Percentiles rank a stretch among this genome's conserved stretches.
These are phyloP conservation scores for Tuber umbilicatum DNA, from an alignment of 495 filamentous ascomycete species.

Conservation along the genomic window DNA sequence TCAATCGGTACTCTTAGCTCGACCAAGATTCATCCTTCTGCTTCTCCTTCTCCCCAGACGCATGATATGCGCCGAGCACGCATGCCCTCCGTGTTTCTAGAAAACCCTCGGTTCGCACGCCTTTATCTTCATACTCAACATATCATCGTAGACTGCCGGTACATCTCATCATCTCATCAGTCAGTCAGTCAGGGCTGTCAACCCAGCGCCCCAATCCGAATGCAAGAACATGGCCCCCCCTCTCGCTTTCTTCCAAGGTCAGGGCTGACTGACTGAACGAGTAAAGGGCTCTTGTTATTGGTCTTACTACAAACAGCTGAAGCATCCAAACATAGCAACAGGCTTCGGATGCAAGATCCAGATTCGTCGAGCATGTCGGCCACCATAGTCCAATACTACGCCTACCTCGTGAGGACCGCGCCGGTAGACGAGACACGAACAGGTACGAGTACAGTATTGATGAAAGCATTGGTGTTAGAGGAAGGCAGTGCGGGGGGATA, in stretches of 20 bases:
- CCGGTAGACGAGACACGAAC: background rate
- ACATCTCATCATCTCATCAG: conserved; percentile 1
- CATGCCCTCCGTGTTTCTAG: conserved; percentile 5
- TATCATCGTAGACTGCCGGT: background rate
- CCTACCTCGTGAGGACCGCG: background rate
- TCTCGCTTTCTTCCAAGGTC: background rate
- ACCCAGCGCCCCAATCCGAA: background rate
- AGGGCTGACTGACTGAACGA: conserved; percentile 1
- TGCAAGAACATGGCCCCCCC: background rate
- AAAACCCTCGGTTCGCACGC: background rate
- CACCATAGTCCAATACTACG: background rate
- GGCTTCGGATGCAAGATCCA: background rate
- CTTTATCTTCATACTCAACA: background rate
- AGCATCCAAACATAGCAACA: conserved; percentile 2
- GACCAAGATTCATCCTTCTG: background rate
- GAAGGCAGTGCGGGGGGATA: background rate
- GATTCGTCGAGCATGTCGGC: background rate
- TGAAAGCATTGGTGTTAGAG: background rate
- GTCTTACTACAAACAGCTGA: background rate
- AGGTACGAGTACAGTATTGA: background rate
- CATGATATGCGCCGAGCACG: background rate
- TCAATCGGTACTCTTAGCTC: background rate
- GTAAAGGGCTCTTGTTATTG: background rate
- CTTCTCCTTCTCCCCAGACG: background rate
- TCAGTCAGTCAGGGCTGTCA: background rate